Evolutionary conservation across 768 basidiomycete genomes (phyloP), one percentile per base, ranked within the genome.

Genomic region (Mycena vulgaris): DNA sequence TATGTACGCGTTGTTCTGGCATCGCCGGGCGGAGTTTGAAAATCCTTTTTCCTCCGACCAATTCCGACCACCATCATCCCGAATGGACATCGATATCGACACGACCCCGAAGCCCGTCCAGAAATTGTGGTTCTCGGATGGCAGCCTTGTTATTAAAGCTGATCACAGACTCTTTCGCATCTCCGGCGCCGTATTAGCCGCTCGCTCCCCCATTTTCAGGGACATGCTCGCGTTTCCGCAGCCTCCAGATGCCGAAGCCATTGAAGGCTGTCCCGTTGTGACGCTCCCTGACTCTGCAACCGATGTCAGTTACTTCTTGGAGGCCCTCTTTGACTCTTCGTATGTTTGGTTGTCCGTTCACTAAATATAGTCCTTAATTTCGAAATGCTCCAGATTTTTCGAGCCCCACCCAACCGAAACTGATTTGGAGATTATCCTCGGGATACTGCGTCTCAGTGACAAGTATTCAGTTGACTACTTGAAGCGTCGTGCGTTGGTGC

Each of bases 181-280:
- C 31, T 76, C 74, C 49, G 66, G 71, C 11, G 75, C 71, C 21
- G 33, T 79, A 23, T 66, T 81, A 16, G 52, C 75, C 10, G 45
- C 60, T 17, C 70, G 74, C 14, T 79, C 79, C 5, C 59, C 76
- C 0, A 69, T 81, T 13, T 80, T 78, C 60, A 56, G 48, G 13
- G 75, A 75, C 56, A 77, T 79, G 76, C 65, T 77, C 25, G 31
- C 73, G 5, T 39, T 77, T 33, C 72, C 74, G 2, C 68, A 75
- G 45, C 75, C 73, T 28, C 40, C 51, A 6, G 62, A 61, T 35
- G 48, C 63, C 19, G 69, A 68, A 56, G 19, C 63, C 1, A 72
- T 75, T 47, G 75, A 80, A 11, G 77, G 73, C n/a, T 76, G 74
- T 59, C 76, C 76, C 8, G 49, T 80, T 13, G 74, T 80, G 19